Conservation (phyloP, 331 rosid species). For the Ulmus americana region DNA sequence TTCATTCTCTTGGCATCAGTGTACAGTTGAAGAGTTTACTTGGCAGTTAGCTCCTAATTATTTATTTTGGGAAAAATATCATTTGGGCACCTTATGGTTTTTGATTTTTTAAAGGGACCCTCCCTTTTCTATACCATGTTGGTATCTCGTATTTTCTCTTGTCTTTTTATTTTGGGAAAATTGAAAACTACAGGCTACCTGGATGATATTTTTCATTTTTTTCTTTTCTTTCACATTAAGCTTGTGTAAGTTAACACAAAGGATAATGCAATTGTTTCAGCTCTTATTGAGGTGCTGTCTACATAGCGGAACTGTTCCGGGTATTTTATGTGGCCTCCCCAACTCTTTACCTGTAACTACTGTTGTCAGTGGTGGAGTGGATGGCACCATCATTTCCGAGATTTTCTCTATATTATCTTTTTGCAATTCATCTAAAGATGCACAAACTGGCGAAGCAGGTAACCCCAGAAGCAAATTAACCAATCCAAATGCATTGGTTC, state of each 20-base stretch:
- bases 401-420: constrained; percentile 60
- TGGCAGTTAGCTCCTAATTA: neutral
- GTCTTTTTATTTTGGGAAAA: too few species aligned
- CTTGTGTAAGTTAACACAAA: neutral
- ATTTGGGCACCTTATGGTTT: too few species aligned
- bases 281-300: constrained; percentile 76
- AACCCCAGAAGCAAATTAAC: constrained; percentile 51
- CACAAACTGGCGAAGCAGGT: constrained; percentile 45
- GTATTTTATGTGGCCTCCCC: constrained; percentile 49
- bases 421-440: constrained; percentile 62
- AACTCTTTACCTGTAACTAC: constrained; percentile 76
- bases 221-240: neutral
- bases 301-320: constrained; percentile 57
- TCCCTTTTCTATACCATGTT: too few species aligned
- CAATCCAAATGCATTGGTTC: constrained; percentile 53
- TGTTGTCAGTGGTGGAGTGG: constrained; percentile 41
- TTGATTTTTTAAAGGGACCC: too few species aligned
- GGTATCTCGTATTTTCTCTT: too few species aligned
- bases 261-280: constrained; percentile 37
- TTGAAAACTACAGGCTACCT: too few species aligned
- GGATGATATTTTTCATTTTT: too few species aligned
- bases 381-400: constrained; percentile 52
- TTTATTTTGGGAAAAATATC: neutral
- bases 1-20: neutral
- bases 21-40: neutral